Percentiles rank a stretch among this genome's conserved stretches.
Evolutionary conservation across 371 early-diverging fungal species (phyloP).

Genomic region (Hamiltosporidium magnivora): DNA sequence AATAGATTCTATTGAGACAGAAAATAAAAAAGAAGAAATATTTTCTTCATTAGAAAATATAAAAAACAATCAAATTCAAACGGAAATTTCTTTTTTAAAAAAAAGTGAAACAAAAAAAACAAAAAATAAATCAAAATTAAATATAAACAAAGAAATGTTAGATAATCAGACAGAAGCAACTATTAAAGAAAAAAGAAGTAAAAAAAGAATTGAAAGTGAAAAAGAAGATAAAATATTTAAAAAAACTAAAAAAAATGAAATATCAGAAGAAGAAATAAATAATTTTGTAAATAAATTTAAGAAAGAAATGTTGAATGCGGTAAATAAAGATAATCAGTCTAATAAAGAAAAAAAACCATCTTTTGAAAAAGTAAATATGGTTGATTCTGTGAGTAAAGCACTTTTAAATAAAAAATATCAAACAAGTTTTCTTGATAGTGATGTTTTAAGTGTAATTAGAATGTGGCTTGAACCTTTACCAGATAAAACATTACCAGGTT

Average conservation of each 20-base stretch:
- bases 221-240: background rate
- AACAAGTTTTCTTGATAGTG: constrained; percentile 63
- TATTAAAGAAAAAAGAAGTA: background rate
- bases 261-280: background rate
- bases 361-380: background rate
- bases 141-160: background rate
- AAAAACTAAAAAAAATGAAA: background rate
- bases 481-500: constrained; percentile 76
- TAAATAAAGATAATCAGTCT: background rate
- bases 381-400: background rate
- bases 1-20: too few species aligned
- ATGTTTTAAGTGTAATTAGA: constrained; percentile 69
- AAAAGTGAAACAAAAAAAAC: too few species aligned
- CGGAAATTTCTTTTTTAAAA: too few species aligned
- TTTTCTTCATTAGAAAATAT: too few species aligned
- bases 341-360: background rate
- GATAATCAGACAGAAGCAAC: background rate
- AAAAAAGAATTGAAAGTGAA: background rate
- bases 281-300: background rate
- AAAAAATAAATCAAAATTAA: background rate
- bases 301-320: background rate
- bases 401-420: constrained; percentile 1
- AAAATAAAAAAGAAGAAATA: too few species aligned
- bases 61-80: too few species aligned
- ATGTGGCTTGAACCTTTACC: constrained; percentile 86